Percentiles rank a stretch among this genome's conserved stretches.
Evolutionary conservation across 2,329 filamentous ascomycete genomes (phyloP).

Genomic region (Rachicladosporium sp.): DNA sequence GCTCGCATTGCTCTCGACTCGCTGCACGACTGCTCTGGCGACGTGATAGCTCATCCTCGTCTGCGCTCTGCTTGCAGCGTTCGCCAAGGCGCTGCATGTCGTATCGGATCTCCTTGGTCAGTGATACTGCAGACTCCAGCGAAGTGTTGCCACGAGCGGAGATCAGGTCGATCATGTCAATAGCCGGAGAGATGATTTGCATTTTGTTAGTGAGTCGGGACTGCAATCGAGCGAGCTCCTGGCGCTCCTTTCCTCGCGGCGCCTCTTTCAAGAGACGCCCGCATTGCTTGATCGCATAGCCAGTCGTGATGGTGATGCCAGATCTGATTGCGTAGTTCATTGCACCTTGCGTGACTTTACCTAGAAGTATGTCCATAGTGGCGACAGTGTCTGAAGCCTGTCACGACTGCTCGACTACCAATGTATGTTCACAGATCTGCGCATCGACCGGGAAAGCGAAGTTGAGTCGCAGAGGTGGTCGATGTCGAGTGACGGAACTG

Average conservation of each 20-base stretch:
- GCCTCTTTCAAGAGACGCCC: conserved; percentile 63
- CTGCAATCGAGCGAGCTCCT: conserved; percentile 62
- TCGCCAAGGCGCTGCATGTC: conserved; percentile 73
- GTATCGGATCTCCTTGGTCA: conserved; percentile 71
- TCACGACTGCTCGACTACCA: no score
- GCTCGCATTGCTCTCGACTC: conserved; percentile 44
- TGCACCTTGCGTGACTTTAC: conserved; percentile 61
- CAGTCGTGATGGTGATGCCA: conserved; percentile 72
- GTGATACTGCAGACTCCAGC: conserved; percentile 69
- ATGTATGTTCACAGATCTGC: no score
- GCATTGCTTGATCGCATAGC: conserved; percentile 74
- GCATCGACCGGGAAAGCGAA: no score
- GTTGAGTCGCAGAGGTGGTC: no score
- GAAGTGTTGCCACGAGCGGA: conserved; percentile 65
- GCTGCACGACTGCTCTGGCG: conserved; percentile 33
- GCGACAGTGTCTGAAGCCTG: no score
- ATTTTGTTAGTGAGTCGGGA: conserved; percentile 74
- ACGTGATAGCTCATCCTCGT: conserved; percentile 44
- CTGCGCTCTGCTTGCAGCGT: conserved; percentile 58
- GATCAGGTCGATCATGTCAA: conserved; percentile 85
- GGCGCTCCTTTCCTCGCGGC: conserved; percentile 54
- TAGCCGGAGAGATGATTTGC: conserved; percentile 79
- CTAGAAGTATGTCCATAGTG: conserved; percentile 60
- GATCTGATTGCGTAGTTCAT: conserved; percentile 88
- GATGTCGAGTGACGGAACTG: no score